Base-by-base conservation (phyloP, 768 basidiomycete species). In the Amanita polypyramis region DNA sequence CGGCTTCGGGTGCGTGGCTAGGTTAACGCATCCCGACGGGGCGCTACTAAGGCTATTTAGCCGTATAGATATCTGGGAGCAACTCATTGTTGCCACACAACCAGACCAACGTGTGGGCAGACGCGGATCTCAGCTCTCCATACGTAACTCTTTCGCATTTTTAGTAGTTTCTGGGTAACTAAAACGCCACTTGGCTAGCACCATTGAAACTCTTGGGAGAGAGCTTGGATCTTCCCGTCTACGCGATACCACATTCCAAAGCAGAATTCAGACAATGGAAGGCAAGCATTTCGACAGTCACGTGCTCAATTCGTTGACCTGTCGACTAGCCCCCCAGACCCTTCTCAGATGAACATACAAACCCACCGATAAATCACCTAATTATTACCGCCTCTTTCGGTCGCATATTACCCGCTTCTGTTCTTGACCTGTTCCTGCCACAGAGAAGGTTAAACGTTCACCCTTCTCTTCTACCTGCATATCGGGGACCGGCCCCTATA, bases 301-400 rank as follows among this genome's bases (percentile, higher is more conserved):
- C 44, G 44, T 35, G 34, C 8, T 20, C 41, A 25, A 39, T 44
- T 15, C 43, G 20, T 25, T 21, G 32, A 41, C 36, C 25, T 36
- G 27, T 39, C 52, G 33, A 32, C 50, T 49, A 64, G 69, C 67
- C 65, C 23, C 61, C 65, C 71, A 66, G 70, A 60, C 58, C 78
- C 61, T 58, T 65, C 57, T 47, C 42, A n/a, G 29, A 49, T 32
- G 48, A 30, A 43, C 56, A 45, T 25, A 41, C 27, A 48, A 50
- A 23, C 33, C 41, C 56, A 14, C 62, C 62, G 14, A 64, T 66
- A 2, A 50, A 50, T 10, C 76, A 85, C 51, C 58, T 94, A 25
- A 70, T 96, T 7, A 58, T 97, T 5, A 92, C 92, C 0, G 89
- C 93, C 5, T 95, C 93, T 0, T 95, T 95, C 53, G 93, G 93